A percentile compares a stretch with the other conserved stretches of the same genome.
These are phyloP conservation scores for Sporobolomyces phaffii DNA, from an alignment of 768 basidiomycete genomes.

Conservation along the genomic window DNA sequence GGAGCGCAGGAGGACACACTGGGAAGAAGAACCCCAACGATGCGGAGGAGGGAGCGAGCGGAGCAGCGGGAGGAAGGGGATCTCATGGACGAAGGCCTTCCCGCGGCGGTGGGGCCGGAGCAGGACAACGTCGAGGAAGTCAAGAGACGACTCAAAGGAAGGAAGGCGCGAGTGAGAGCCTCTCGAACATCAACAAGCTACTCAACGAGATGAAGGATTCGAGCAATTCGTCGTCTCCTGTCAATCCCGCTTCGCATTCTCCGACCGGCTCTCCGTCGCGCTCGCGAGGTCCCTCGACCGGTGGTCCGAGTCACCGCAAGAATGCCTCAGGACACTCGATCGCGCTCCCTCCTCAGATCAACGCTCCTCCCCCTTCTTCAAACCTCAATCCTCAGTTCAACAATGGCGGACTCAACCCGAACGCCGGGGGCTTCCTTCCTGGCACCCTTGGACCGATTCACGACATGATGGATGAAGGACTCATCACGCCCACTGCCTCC, in stretches of 20 bases:
- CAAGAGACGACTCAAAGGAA: conserved; percentile 4
- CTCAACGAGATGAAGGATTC: conserved; percentile 29
- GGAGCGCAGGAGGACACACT: background rate
- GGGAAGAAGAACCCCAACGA: background rate
- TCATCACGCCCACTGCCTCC: conserved; percentile 41
- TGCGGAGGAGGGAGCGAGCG: background rate
- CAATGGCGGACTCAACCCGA: conserved; percentile 47
- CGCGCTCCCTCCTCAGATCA: background rate
- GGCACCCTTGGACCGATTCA: conserved; percentile 55
- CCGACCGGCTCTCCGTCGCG: background rate
- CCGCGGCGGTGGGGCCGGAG: background rate
- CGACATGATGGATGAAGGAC: conserved; percentile 42
- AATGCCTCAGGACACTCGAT: background rate
- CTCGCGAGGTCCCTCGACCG: background rate
- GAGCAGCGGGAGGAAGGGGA: background rate
- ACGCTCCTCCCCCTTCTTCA: conserved; percentile 53
- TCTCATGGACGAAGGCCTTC: conserved; percentile 6
- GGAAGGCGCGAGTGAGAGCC: conserved; percentile 4
- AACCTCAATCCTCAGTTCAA: conserved; percentile 58
- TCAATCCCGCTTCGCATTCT: conserved; percentile 3
- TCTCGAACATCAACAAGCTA: conserved; percentile 34
- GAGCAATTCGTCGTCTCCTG: conserved; percentile 2
- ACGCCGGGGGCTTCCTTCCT: conserved; percentile 52
- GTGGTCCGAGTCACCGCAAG: conserved; percentile 23
- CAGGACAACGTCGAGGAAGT: background rate